phyloP scores from a whole-genome alignment of 2,329 filamentous ascomycete species.

The Plenodomus lindquistii region DNA sequence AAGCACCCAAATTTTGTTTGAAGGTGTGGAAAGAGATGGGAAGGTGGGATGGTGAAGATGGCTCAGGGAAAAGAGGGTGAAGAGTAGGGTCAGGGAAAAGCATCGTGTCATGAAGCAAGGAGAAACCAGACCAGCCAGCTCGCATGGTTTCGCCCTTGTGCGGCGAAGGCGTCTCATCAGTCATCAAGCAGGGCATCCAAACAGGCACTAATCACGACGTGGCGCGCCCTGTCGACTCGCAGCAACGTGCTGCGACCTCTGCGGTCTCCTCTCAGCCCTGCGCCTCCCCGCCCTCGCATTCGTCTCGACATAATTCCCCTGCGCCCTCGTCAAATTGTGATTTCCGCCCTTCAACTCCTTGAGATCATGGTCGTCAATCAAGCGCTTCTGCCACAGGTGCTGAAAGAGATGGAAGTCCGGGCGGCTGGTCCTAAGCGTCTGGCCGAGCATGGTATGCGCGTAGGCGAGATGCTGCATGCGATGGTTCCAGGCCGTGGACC shows the following conservation, averaged over 20 bases:
- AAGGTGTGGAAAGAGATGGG: no score
- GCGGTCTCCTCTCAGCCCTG: no score
- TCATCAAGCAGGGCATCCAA: no score
- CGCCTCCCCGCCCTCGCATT: conserved; percentile 5
- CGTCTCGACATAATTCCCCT: conserved; percentile 26
- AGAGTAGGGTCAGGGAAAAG: no score
- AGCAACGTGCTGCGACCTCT: conserved; percentile 22
- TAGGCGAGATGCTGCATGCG: conserved; percentile 36
- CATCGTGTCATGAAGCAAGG: no score
- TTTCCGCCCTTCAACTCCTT: conserved; percentile 40
- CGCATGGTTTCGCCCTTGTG: no score
- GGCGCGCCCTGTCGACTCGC: conserved; percentile 2
- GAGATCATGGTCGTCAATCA: conserved; percentile 38
- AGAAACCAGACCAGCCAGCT: no score
- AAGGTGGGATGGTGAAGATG: no score
- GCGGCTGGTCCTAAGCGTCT: conserved; percentile 26
- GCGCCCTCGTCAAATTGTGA: conserved; percentile 24
- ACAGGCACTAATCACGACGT: background rate
- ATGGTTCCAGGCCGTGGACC: conserved; percentile 23
- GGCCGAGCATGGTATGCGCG: conserved; percentile 27
- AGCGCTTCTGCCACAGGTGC: conserved; percentile 33
- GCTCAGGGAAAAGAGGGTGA: no score
- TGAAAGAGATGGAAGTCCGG: conserved; percentile 36
- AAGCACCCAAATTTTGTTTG: no score
- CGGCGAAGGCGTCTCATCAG: no score